Evolutionary conservation across 805 yeast genomes (phyloP).

Genomic region (Saccharomycopsis sp.): DNA sequence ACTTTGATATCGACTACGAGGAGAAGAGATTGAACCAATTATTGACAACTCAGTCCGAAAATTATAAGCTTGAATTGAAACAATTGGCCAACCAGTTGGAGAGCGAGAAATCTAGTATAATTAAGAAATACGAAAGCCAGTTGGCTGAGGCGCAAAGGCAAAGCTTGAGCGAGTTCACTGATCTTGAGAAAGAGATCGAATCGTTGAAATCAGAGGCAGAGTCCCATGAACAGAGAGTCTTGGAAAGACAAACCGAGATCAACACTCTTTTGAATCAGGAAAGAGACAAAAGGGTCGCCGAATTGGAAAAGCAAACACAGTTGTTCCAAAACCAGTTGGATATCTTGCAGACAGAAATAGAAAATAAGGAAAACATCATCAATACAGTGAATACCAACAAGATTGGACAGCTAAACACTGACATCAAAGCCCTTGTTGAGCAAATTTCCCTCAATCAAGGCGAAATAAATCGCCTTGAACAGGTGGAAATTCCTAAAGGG

Average conservation of each 20-base stretch:
- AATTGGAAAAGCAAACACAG: neutral
- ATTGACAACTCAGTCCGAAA: neutral
- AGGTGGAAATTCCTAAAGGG: neutral
- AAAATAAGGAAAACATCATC: neutral
- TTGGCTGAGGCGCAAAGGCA: neutral
- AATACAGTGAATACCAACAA: neutral
- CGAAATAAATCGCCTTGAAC: conserved; percentile 4
- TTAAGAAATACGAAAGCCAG: neutral
- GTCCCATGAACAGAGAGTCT: neutral
- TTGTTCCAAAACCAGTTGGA: neutral
- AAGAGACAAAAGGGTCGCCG: neutral
- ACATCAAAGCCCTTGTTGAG: neutral
- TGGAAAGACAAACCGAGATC: neutral
- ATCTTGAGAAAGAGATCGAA: neutral
- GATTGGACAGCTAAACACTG: neutral
- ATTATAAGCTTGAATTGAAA: conserved; percentile 4
- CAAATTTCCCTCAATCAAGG: neutral
- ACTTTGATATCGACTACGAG: conserved; percentile 1
- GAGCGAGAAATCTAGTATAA: neutral
- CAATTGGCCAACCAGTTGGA: neutral
- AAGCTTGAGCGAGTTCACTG: neutral
- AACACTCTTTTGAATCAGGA: neutral
- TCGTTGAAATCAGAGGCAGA: neutral
- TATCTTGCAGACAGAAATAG: neutral
- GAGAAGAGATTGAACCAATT: neutral